phyloP scores from a whole-genome alignment of 805 yeast species.

The Ogataea zsoltii region DNA sequence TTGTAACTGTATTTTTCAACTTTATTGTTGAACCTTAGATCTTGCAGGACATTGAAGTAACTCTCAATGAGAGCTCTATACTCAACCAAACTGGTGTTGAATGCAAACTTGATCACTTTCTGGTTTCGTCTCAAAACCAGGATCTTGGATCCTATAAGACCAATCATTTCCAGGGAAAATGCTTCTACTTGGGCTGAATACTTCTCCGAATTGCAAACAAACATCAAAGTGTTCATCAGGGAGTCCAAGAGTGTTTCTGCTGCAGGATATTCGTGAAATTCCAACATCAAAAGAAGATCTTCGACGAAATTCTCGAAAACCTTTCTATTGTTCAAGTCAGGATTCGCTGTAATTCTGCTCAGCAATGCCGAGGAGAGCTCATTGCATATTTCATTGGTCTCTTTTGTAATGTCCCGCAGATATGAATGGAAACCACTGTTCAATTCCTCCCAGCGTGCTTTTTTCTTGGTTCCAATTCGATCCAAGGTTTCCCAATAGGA shows the following conservation, averaged over 20 bases:
- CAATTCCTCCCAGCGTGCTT: constrained; percentile 11
- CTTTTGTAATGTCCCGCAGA: constrained; percentile 11
- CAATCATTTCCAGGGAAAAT: constrained; percentile 59
- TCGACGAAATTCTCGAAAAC: constrained; percentile 54
- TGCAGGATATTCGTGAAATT: constrained; percentile 62
- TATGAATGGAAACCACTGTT: constrained; percentile 11
- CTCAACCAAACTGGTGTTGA: constrained; percentile 9
- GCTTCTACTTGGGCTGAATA: constrained; percentile 46
- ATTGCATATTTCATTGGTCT: constrained; percentile 22
- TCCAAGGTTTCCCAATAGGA: constrained; percentile 24
- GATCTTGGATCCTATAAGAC: constrained; percentile 56
- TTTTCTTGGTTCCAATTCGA: constrained; percentile 10
- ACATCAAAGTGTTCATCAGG: constrained; percentile 44
- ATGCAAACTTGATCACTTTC: constrained; percentile 3
- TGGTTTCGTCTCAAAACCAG: constrained; percentile 33
- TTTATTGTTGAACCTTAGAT: constrained; percentile 6
- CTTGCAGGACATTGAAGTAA: constrained; percentile 10
- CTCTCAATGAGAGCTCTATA: constrained; percentile 6
- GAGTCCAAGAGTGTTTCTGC: constrained; percentile 51
- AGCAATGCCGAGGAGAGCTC: constrained; percentile 34
- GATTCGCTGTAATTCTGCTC: constrained; percentile 32
- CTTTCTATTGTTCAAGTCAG: constrained; percentile 35
- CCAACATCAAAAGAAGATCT: constrained; percentile 54
- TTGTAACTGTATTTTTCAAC: constrained; percentile 3
- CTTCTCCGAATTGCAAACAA: constrained; percentile 39